Evolutionary conservation across 2,329 filamentous ascomycete species (phyloP).

Genomic region (Exophiala sp.): DNA sequence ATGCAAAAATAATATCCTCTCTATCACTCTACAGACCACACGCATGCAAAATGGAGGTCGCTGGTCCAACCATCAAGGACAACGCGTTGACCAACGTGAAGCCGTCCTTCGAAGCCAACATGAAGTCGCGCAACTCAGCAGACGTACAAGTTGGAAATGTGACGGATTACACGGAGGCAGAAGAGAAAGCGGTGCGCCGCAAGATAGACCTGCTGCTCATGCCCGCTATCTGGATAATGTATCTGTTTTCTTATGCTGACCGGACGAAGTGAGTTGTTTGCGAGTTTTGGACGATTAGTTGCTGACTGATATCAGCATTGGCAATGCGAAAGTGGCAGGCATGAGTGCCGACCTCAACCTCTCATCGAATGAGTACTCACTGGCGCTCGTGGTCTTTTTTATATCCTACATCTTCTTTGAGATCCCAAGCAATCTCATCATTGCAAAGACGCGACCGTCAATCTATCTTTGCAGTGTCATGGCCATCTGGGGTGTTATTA

Average conservation of each 20-base stretch:
- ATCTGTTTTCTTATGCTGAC: slow-evolving; percentile 37
- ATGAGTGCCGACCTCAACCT: slow-evolving; percentile 31
- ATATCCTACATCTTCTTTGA: slow-evolving; percentile 53
- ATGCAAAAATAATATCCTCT: too few relatives aligned
- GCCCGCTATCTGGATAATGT: slow-evolving; percentile 51
- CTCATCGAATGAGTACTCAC: slow-evolving; percentile 46
- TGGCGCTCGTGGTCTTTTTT: slow-evolving; percentile 54
- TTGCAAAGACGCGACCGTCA: slow-evolving; percentile 33
- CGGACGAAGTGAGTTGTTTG: slow-evolving; percentile 8
- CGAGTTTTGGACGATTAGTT: not conserved
- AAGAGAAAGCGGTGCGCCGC: slow-evolving; percentile 45
- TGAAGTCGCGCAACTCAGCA: too few relatives aligned
- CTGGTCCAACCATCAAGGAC: too few relatives aligned
- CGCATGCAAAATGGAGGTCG: too few relatives aligned
- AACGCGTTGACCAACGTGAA: too few relatives aligned
- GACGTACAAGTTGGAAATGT: too few relatives aligned
- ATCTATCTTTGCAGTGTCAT: slow-evolving; percentile 15
- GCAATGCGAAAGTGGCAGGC: slow-evolving; percentile 35
- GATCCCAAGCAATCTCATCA: slow-evolving; percentile 42
- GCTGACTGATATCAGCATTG: slow-evolving; percentile 32
- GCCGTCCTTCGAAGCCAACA: too few relatives aligned
- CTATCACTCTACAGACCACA: too few relatives aligned
- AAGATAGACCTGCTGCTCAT: slow-evolving; percentile 45
- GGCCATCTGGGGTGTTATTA: slow-evolving; percentile 34
- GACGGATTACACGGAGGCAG: slow-evolving; percentile 14